Percentiles rank a stretch among this genome's conserved stretches.
These are phyloP conservation scores for Stephania cephalantha DNA, from an alignment of 164 flowering plant genomes.

Conservation along the genomic window DNA sequence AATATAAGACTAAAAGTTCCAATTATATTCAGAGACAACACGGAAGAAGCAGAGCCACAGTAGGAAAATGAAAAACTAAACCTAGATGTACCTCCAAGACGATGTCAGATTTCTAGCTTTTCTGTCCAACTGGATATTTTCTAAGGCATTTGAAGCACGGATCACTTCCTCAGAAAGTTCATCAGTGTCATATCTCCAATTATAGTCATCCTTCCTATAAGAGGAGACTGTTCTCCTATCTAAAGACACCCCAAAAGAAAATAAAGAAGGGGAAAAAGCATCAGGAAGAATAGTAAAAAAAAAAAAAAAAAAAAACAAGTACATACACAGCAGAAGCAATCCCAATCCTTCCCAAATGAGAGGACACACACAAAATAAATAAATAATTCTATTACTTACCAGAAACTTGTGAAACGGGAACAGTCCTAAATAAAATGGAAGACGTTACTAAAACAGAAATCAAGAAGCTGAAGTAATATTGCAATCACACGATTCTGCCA, in stretches of 20 bases:
- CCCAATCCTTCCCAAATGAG: not conserved
- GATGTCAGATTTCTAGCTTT: constrained; percentile 88
- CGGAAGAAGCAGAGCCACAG: not conserved
- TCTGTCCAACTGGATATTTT: constrained; percentile 92
- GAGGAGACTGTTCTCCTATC: constrained; percentile 82
- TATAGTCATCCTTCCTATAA: constrained; percentile 84
- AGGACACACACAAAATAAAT: not conserved
- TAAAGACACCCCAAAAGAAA: constrained; percentile 17
- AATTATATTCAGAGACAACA: not conserved
- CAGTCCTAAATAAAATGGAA: constrained; percentile 43
- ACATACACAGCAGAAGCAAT: not conserved
- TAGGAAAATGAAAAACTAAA: not conserved
- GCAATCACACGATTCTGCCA: not conserved
- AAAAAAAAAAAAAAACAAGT: no score
- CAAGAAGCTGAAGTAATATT: not conserved
- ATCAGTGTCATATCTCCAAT: constrained; percentile 82
- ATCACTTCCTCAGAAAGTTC: constrained; percentile 77
- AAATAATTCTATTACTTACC: constrained; percentile 40
- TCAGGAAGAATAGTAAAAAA: not conserved
- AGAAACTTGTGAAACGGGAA: constrained; percentile 62
- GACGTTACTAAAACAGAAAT: constrained; percentile 10
- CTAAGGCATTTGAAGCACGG: constrained; percentile 79
- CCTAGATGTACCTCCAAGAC: constrained; percentile 76
- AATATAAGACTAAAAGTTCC: not conserved
- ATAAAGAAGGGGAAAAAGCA: constrained; percentile 9